Evolutionary conservation across 1,284 basidiomycete genomes (phyloP), one percentile per base, ranked within the genome.

Genomic region (Trichosporon ovoides): DNA sequence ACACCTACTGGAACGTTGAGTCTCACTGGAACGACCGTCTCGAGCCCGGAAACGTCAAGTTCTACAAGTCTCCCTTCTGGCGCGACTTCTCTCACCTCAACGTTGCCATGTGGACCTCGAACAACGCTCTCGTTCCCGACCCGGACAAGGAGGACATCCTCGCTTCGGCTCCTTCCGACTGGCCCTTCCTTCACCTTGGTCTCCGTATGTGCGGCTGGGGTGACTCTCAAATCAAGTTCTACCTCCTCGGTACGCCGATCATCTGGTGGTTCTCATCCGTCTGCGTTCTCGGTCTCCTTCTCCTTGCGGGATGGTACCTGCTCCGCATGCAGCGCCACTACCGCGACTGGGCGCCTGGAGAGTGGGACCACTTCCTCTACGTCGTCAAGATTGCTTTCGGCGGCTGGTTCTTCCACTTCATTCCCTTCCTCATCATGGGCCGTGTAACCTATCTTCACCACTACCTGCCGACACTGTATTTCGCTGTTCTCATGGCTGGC

Each of bases 51-150:
- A 83, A 95, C 56, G 82, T 83, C 54, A 91, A 89, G 70, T 84
- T 87, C 59, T 96, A 95, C 80, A 82, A 80, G 43, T 96, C 95
- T 3, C 89, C 94, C 0, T 98, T 98, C 83, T 80, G 97, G 57
- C 87, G 89, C 57, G 95, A 98, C 78, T 98, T 98, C 78, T 93
- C 92, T 85, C 95, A 98, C 76, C 84, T 98, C 58, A 98, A 98
- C 71, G 91, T 98, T 14, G 95, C 94, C 14, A 98, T 98, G 96
- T 95, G 96, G 91, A 97, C 93, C 0, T 96, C 94, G 5, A 98
- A 98, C 81, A 98, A 98, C 74, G 94, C 96, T 0, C 85, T 98
- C 55, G 80, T 98, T 48, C 95, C 95, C 0, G 93, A 98, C 70
- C 90, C 93, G 0, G 95, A 98, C 81, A 98, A 98, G 80, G 91